Evolutionary conservation across 148 eudicot species (phyloP), one percentile per base, ranked within the genome.

Genomic region (Fagopyrum homotropicum): DNA sequence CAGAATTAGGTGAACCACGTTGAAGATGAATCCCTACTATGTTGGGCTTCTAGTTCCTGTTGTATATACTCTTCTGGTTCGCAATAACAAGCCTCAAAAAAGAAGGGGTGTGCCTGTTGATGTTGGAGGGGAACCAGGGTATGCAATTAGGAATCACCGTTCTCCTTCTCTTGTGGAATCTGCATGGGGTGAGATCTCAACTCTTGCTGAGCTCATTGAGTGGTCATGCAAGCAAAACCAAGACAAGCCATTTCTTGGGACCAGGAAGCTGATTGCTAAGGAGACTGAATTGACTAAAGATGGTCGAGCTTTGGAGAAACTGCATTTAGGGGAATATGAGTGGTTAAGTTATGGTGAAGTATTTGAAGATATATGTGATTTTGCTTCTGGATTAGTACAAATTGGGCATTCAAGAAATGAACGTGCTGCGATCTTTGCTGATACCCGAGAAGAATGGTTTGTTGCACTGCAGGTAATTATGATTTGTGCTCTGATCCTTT

Each of bases 371-470:
- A 93, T 89, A 69, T 90, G 90, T 72, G 83, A 85, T 79, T 91
- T 94, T 72, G 84, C 97, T 69, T 91, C 96, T 77, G 98, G 98
- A 72, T 85, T 94, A 76, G 84, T 80, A 7, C 80, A 87, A 45
- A 85, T 91, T 63, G 98, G 98, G 77, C 97, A 94, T 84, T 79
- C 83, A 26, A 90, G 81, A 70, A 89, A 76, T 75, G 96, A 94
- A 76, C 90, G 98, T 76, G 98, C 83, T 63, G 97, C 98, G 40
- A 94, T 94, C 50, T 94, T 94, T 89, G 97, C 98, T 72, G 98
- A 94, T 81, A 94, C 97, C 51, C 81, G 93, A 51, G 90, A 84
- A 82, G 97, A 94, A 81, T 94, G 98, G 97, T 88, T 88, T 80
- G 85, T 94, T 72, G 96, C 98, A 0, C 76, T 94, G 84, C 98